Base-by-base conservation (phyloP, 2,329 filamentous ascomycete species). In the Arthroderma sp. region DNA sequence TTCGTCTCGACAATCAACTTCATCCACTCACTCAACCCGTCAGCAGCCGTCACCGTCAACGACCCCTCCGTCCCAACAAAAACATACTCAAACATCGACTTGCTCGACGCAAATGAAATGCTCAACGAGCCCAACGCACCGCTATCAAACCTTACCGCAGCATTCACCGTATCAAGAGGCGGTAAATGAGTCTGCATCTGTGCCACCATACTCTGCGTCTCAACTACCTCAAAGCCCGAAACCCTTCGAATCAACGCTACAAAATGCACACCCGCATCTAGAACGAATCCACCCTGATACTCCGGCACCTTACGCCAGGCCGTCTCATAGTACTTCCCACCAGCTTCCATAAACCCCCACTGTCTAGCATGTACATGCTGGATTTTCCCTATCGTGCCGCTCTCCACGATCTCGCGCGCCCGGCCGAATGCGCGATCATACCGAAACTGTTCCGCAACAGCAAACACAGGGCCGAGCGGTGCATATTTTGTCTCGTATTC, bases 231-330 rank as follows among this genome's bases (percentile, higher is more conserved):
- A 1, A 59, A 47, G 36, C 70, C 62, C 4, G 78, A 58, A 45
- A 78, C 54, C 36, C 72, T 50, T 22, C 75, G 62, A 33, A 73
- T 64, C 2, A 61, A 72, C 28, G 75, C 74, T 30, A 73, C 57
- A 47, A 71, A 71, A 51, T 78, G 75, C 10, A 78, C 69, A 2
- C 75, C 75, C 3, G 71, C 74, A 47, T 79, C 75, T 1, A 79
- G 65, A 38, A 79, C 51, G 49, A 78, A 78, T 1, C 75, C 75
- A 15, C 75, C 75, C 54, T 78, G 74, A 52, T 77, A 70, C 30
- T 66, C 65, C 0, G 75, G 74, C 10, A 54, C 65, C 56, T 76
- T 75, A 34, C 75, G 70, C 75, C 75, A 78, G 11, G 63, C 58
- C 1, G 74, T 75, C 52, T 71, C 68, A 50, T 65, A 72, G 55